Percentiles rank a stretch among this genome's conserved stretches.
Evolutionary conservation across 2,329 filamentous ascomycete species (phyloP).

Genomic region (Cephalotrichum gorgonifer): DNA sequence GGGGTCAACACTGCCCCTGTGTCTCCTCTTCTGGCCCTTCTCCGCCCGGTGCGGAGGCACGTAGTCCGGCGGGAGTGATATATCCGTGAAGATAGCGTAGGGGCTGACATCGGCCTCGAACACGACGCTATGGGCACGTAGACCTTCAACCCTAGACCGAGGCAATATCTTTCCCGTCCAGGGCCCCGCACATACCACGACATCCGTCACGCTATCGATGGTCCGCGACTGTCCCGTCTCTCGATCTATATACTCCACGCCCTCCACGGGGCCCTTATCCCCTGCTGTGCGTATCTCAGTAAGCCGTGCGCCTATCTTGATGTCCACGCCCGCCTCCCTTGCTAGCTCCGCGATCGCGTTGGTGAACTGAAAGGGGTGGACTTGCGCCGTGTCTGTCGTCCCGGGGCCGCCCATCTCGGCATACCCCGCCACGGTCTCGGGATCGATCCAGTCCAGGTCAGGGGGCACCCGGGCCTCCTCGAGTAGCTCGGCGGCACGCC

Average conservation of each 20-base stretch:
- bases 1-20: conserved; percentile 60
- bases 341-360: conserved; percentile 72
- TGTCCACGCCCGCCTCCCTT: conserved; percentile 53
- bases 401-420: conserved; percentile 66
- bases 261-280: conserved; percentile 40
- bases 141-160: conserved; percentile 42
- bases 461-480: conserved; percentile 55
- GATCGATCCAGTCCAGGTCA: conserved; percentile 78
- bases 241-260: conserved; percentile 50
- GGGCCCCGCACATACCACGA: conserved; percentile 47
- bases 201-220: conserved; percentile 38
- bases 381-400: conserved; percentile 74
- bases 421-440: conserved; percentile 57
- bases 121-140: conserved; percentile 56
- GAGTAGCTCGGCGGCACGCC: conserved; percentile 32
- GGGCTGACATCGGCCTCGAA: conserved; percentile 56
- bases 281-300: conserved; percentile 48
- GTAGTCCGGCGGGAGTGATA: conserved; percentile 60
- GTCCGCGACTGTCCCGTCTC: conserved; percentile 21
- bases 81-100: conserved; percentile 79
- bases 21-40: conserved; percentile 39
- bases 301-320: conserved; percentile 57
- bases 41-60: conserved; percentile 36
- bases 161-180: conserved; percentile 54
- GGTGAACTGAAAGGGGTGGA: conserved; percentile 88